Evolutionary conservation across 1,139 yeast genomes (phyloP).

Genomic region (Hemisphaericaspora xylofermentans): DNA sequence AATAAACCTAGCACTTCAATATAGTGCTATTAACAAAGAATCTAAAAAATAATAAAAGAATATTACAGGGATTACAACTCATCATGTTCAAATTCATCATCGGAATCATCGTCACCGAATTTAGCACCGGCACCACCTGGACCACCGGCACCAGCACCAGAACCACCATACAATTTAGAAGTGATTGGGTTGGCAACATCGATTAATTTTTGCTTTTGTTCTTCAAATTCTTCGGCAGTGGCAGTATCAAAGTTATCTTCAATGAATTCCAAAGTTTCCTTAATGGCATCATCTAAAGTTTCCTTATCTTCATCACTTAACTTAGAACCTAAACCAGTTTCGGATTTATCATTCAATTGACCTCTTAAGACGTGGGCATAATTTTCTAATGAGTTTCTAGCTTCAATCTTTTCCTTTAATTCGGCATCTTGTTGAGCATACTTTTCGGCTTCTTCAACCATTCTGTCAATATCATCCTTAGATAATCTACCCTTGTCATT

Average conservation of each 20-base stretch:
- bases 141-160: conserved; percentile 43
- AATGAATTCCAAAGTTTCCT: conserved; percentile 85
- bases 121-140: conserved; percentile 35
- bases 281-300: conserved; percentile 81
- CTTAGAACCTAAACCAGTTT: conserved; percentile 68
- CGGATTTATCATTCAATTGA: conserved; percentile 63
- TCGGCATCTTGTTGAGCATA: conserved; percentile 86
- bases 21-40: neutral
- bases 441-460: conserved; percentile 93
- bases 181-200: conserved; percentile 91
- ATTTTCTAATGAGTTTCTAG: conserved; percentile 50
- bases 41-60: conserved; percentile 1
- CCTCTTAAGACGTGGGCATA: conserved; percentile 45
- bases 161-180: conserved; percentile 79
- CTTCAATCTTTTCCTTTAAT: conserved; percentile 76
- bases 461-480: conserved; percentile 87
- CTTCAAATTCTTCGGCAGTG: conserved; percentile 89
- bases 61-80: conserved; percentile 34
- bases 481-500: conserved; percentile 97
- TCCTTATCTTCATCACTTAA: conserved; percentile 91
- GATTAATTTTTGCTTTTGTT: conserved; percentile 84
- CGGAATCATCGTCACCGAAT: conserved; percentile 57
- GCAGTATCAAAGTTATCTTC: conserved; percentile 88
- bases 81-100: conserved; percentile 64
- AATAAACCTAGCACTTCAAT: neutral